Evolutionary conservation across 345 rosid species (phyloP).

Genomic region (sweet orange (Citrus sinensis)): DVS_A1.0 CM039162.1:860501-861000

Average conservation of each 20-base stretch:
- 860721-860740: background rate
- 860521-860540: too few relatives aligned
- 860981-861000: conserved; percentile 62
- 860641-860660: too few relatives aligned
- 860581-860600: too few relatives aligned
- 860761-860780: too few relatives aligned
- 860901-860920: conserved; percentile 29
- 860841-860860: conserved; percentile 6
- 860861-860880: conserved; percentile 20
- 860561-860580: too few relatives aligned
- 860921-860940: conserved; percentile 31
- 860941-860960: conserved; percentile 50
- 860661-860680: too few relatives aligned
- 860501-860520: too few relatives aligned
- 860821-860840: conserved; percentile 19
- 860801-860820: background rate
- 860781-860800: background rate
- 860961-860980: conserved; percentile 61
- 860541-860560: too few relatives aligned
- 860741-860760: background rate
- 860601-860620: too few relatives aligned
- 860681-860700: too few relatives aligned
- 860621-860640: too few relatives aligned
- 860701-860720: background rate
- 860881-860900: conserved; percentile 15